Conservation (phyloP, 2,329 filamentous ascomycete species). For the Hymenoscyphus occultus region DNA sequence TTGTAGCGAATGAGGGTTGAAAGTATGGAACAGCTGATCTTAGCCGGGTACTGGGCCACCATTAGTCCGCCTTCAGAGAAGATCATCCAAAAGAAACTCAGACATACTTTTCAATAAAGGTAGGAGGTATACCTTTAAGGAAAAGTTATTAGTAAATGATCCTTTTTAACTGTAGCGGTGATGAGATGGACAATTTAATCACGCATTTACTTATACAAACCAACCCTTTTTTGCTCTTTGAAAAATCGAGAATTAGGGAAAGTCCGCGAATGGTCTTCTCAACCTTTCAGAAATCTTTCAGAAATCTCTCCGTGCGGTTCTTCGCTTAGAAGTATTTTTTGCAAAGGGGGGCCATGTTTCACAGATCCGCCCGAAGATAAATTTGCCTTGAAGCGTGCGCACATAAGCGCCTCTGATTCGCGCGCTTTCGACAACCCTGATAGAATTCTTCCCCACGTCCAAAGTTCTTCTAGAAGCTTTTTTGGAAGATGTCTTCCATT, state of each 20-base stretch:
- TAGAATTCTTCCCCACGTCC: conserved; percentile 2
- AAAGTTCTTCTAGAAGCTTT: conserved; percentile 9
- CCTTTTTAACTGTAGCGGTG: too few relatives aligned
- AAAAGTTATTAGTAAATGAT: too few relatives aligned
- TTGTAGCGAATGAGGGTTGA: too few relatives aligned
- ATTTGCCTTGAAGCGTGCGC: conserved; percentile 2
- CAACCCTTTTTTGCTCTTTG: background rate
- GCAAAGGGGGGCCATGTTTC: background rate
- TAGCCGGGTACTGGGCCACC: too few relatives aligned
- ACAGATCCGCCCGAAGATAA: background rate
- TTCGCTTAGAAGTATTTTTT: background rate
- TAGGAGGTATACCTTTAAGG: too few relatives aligned
- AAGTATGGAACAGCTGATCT: too few relatives aligned
- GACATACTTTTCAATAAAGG: too few relatives aligned
- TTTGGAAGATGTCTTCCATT: conserved; percentile 5
- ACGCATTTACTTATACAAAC: background rate
- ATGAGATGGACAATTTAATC: too few relatives aligned
- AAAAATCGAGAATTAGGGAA: background rate
- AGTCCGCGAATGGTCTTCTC: background rate
- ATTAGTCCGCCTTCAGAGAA: too few relatives aligned
- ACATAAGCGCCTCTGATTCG: conserved; percentile 4
- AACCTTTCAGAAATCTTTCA: background rate
- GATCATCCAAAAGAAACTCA: too few relatives aligned
- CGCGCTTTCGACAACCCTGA: background rate
- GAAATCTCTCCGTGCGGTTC: background rate